Evolutionary conservation across 768 basidiomycete genomes (phyloP).

Genomic region (Xerocomellus dryophilus): DNA sequence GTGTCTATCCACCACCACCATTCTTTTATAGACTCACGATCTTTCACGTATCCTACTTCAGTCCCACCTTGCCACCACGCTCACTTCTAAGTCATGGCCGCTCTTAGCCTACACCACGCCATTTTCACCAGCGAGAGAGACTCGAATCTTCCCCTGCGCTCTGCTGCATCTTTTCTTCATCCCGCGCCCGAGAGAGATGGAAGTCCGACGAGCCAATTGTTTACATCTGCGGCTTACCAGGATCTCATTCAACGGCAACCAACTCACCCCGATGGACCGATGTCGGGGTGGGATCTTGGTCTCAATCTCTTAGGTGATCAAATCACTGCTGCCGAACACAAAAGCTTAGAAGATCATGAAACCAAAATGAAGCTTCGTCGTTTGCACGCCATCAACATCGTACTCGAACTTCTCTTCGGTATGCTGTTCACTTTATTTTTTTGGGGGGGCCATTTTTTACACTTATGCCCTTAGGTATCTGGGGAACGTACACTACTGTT

Average conservation of each 20-base stretch:
- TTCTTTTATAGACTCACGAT: constrained; percentile 13
- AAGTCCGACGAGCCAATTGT: constrained; percentile 15
- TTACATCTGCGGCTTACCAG: constrained; percentile 32
- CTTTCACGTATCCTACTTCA: constrained; percentile 7
- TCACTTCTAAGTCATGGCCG: constrained; percentile 47
- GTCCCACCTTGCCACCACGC: constrained; percentile 11
- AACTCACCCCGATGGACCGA: constrained; percentile 41
- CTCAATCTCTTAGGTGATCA: constrained; percentile 33
- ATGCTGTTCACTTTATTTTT: constrained; percentile 8
- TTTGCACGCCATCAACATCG: constrained; percentile 28
- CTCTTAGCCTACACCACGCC: constrained; percentile 55
- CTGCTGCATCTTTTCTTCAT: constrained; percentile 22
- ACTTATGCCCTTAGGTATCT: constrained; percentile 39
- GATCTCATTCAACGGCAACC: constrained; percentile 39
- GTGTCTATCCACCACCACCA: constrained; percentile 7
- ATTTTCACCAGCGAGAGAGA: constrained; percentile 40
- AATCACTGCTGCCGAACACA: constrained; percentile 31
- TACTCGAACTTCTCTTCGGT: constrained; percentile 39
- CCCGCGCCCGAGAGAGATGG: constrained; percentile 11
- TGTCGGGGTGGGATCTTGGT: constrained; percentile 29
- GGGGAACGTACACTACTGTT: constrained; percentile 59
- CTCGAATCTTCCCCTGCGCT: constrained; percentile 15
- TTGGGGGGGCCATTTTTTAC: neutral
- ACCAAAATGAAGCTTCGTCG: constrained; percentile 35
- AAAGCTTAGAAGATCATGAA: constrained; percentile 25